Evolutionary conservation across 257 asterid genomes (phyloP).

Genomic region (Salvia hispanica): DNA sequence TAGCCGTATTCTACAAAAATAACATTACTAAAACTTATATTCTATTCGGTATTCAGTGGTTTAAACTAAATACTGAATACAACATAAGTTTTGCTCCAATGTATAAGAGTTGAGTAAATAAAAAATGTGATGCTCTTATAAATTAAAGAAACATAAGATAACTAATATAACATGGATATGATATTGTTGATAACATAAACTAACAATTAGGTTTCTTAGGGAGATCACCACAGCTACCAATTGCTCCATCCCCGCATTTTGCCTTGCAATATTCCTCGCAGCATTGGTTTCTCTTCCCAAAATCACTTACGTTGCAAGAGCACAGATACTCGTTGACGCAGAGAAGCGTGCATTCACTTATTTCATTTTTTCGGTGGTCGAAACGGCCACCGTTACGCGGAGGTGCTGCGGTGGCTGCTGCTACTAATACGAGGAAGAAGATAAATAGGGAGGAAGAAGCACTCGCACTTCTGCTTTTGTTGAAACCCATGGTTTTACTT

Average conservation of each 20-base stretch:
- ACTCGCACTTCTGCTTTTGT: not conserved
- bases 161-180: too few species aligned
- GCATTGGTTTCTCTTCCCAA: not conserved
- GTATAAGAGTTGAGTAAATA: too few species aligned
- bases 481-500: not conserved
- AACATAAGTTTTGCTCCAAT: too few species aligned
- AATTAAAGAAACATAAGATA: too few species aligned
- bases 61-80: too few species aligned
- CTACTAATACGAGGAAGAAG: not conserved
- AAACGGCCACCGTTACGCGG: not conserved
- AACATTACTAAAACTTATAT: too few species aligned
- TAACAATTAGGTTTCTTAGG: slow-evolving; percentile 17
- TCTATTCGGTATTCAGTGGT: too few species aligned
- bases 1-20: too few species aligned
- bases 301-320: not conserved
- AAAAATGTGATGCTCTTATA: too few species aligned
- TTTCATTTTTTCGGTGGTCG: not conserved
- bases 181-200: not conserved
- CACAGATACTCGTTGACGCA: slow-evolving; percentile 17
- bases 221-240: slow-evolving; percentile 2
- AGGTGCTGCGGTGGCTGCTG: not conserved
- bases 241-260: not conserved
- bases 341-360: slow-evolving; percentile 1
- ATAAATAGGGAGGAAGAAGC: not conserved
- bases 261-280: not conserved